Percentiles rank a stretch among this genome's conserved stretches.
Conservation (phyloP, 2,329 filamentous ascomycete genomes). For the Cryoendolithus antarcticus region DNA sequence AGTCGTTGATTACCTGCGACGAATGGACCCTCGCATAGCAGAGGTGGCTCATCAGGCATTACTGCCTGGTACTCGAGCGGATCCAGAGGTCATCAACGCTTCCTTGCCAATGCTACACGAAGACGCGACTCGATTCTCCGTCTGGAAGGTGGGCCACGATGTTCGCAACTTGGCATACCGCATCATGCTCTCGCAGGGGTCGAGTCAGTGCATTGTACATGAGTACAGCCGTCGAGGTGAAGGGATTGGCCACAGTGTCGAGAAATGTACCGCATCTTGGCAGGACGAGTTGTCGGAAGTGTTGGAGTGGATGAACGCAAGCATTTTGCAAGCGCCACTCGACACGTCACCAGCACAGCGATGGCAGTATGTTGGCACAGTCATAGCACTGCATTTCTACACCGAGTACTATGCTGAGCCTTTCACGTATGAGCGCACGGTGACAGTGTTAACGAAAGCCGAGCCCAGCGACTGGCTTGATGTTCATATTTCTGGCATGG, state of each 20-base stretch:
- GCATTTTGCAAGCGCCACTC: not conserved
- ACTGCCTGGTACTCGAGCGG: slow-evolving; percentile 7
- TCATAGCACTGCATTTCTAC: slow-evolving; percentile 1
- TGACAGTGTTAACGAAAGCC: slow-evolving; percentile 9
- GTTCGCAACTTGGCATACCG: slow-evolving; percentile 29
- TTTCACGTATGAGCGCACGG: slow-evolving; percentile 7
- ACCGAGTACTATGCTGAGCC: slow-evolving; percentile 7
- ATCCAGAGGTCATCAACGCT: slow-evolving; percentile 29
- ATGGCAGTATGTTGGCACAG: slow-evolving; percentile 3
- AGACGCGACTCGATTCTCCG: slow-evolving; percentile 29
- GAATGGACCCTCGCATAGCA: slow-evolving; percentile 34
- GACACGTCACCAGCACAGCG: slow-evolving; percentile 1
- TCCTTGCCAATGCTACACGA: slow-evolving; percentile 54
- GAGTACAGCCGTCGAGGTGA: slow-evolving; percentile 28
- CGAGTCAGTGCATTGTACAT: slow-evolving; percentile 12
- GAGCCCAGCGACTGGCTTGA: slow-evolving; percentile 17
- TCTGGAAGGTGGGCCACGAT: slow-evolving; percentile 28
- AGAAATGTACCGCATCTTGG: slow-evolving; percentile 8
- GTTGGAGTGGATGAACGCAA: slow-evolving; percentile 4
- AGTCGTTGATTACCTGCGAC: slow-evolving; percentile 7
- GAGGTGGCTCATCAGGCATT: slow-evolving; percentile 38
- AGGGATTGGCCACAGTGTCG: slow-evolving; percentile 5
- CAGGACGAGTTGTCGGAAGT: slow-evolving; percentile 2
- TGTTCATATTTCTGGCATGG: slow-evolving; percentile 28
- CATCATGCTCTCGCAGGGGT: slow-evolving; percentile 16